Evolutionary conservation across 129 eudicot genomes (phyloP).

Genomic region (Helianthus tuberosus): DNA sequence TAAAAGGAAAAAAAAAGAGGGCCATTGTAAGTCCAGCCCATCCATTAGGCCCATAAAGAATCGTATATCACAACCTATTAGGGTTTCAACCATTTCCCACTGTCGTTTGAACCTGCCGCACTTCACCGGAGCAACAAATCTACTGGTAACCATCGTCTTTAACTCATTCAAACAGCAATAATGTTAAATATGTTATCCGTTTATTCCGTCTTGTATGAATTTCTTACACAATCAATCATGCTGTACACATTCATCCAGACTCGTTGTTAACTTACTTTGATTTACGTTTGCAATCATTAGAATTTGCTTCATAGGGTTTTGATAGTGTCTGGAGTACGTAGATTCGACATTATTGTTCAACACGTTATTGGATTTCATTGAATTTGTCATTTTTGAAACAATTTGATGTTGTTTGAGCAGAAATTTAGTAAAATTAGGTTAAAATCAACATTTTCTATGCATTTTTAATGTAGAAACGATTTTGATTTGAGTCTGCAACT

Average conservation of each 20-base stretch:
- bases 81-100: slow-evolving; percentile 19
- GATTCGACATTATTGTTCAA: too few relatives aligned
- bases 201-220: background rate
- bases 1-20: too few relatives aligned
- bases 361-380: too few relatives aligned
- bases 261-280: background rate
- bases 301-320: slow-evolving; percentile 9
- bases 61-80: background rate
- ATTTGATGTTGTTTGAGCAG: too few relatives aligned
- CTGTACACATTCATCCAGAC: background rate
- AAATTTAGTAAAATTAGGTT: too few relatives aligned
- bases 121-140: slow-evolving; percentile 16
- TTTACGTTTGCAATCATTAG: background rate
- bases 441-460: too few relatives aligned
- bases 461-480: too few relatives aligned
- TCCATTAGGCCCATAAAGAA: background rate
- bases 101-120: slow-evolving; percentile 7
- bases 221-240: background rate
- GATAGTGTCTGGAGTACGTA: background rate
- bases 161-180: background rate
- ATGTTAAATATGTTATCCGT: background rate
- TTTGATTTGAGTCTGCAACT: background rate
- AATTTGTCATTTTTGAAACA: too few relatives aligned
- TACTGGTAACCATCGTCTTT: background rate
- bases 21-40: background rate